Base-by-base conservation (phyloP, 140 eudicot species). In the Flaveria floridana region DNA sequence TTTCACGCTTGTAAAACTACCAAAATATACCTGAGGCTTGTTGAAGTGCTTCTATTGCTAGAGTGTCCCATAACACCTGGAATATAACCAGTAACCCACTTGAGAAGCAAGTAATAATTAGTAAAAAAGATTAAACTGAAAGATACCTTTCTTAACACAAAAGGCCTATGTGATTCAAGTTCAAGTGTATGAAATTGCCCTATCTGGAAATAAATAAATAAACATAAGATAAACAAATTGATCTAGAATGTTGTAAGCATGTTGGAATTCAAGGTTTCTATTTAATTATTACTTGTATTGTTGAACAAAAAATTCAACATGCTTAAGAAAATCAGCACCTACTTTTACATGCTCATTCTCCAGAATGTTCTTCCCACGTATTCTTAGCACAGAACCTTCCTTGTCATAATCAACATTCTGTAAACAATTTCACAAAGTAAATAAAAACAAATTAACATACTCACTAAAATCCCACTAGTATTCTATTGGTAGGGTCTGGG, bases 101-200 rank as follows among this genome's bases (percentile, higher is more conserved):
- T 65, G 71, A 65, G 55, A n/a, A 67, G 53, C 46, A 57, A 26
- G 7, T 62, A 26, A 23, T 12, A 67, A 75, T 21, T 53, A 28
- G 42, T 69, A 65, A 52, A 47, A 65, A 76, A 1, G 0, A 63
- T 19, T 62, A 13, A 64, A 58, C 14, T 62, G 47, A 79, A 55
- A 58, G 65, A 65, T 87, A 92, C 97, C 94, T 93, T 93, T 75
- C 94, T 85, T 59, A 93, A 51, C 20, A 93, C 97, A 84, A 93
- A 93, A 72, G 98, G 94, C 7, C 98, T 92, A 69, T 88, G 87
- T 66, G 85, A 88, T 80, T 90, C 97, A 68, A 93, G 71, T 81
- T 93, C 98, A 75, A 93, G 89, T 4, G 98, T 93, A 85, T 93
- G 98, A 76, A 93, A 93, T 63, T 91, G 93, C 65, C 98, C 98